Evolutionary conservation across 805 yeast genomes (phyloP), one percentile per base, ranked within the genome.

Genomic region (Saccharomycopsis sp.): DNA sequence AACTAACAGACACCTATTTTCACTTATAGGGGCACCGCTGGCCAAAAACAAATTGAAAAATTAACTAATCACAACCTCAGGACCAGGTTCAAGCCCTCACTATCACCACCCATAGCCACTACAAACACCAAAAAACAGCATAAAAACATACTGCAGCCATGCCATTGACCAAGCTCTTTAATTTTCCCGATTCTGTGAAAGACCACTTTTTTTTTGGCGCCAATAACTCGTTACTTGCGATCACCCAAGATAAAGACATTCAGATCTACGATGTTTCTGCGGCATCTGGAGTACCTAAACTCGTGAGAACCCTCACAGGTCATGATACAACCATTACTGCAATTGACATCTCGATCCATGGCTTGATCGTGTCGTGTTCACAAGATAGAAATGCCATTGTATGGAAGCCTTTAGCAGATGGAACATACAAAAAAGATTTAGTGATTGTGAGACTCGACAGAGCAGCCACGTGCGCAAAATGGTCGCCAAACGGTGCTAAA

Each of bases 381-480:
- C 98, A 94, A 74, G 99, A 94, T 73, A 82, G 99, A 73, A 94
- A 94, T 67, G 98, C 98, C 14, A 81, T 92, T 64, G 99, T 94
- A 17, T 94, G 98, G 97, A 92, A 89, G 64, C 87, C 88, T 41
- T 74, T 78, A 61, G 72, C 81, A 38, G 83, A 82, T 67, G 80
- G 78, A 2, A 60, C 79, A 15, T 84, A 84, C 74, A 90, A 87
- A 75, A 97, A 97, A 55, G 91, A 97, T 2, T 78, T 94, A 68
- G 99, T 94, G 25, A 78, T 96, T 58, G 79, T 96, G 70, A 83
- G 99, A 70, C 90, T 94, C 74, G 89, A 87, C 72, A 81, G 98
- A 61, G 97, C 98, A 25, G 99, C 99, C 3, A 94, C 98, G 1
- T 82, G 82, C 65, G 97, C 91, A 55, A 81, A 84, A 65, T 94